Percentiles rank a stretch among this genome's conserved stretches.
phyloP scores from a whole-genome alignment of 768 basidiomycete species.

The Suillus fuscotomentosus region DNA sequence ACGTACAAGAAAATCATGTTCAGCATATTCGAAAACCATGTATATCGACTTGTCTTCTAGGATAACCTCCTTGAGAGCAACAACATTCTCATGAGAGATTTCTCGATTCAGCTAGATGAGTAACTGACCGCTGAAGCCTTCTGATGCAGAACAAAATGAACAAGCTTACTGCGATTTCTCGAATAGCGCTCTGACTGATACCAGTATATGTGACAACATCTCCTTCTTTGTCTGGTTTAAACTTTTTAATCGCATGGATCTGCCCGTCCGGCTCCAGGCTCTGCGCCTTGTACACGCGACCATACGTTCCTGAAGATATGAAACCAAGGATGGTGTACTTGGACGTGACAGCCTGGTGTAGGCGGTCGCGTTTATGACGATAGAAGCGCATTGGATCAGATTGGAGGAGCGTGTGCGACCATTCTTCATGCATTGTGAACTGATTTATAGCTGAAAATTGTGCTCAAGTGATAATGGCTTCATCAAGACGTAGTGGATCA shows the following conservation, averaged over 20 bases:
- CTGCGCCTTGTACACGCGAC: constrained; percentile 96
- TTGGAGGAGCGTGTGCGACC: constrained; percentile 34
- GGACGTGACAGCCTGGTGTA: constrained; percentile 64
- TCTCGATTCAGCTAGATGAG: constrained; percentile 75
- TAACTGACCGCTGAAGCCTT: neutral
- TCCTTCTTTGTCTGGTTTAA: constrained; percentile 99
- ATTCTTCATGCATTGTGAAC: constrained; percentile 33
- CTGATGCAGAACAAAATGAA: neutral
- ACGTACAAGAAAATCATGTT: constrained; percentile 94
- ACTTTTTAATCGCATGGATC: constrained; percentile 97
- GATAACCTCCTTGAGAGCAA: constrained; percentile 90
- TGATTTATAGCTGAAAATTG: neutral
- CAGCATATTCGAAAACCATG: constrained; percentile 99
- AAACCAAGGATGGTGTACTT: constrained; percentile 95
- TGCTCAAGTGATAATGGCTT: neutral
- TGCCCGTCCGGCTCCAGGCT: constrained; percentile 66
- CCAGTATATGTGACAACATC: constrained; percentile 95
- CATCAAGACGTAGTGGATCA: neutral
- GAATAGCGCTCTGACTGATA: constrained; percentile 94
- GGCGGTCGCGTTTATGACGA: constrained; percentile 72
- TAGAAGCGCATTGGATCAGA: constrained; percentile 85
- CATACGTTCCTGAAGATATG: constrained; percentile 98
- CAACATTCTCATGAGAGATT: constrained; percentile 87
- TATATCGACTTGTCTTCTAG: constrained; percentile 98
- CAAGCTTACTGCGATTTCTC: constrained; percentile 86